Conservation (phyloP, 2,329 filamentous ascomycete species). For the Fusarium sp. region DNA sequence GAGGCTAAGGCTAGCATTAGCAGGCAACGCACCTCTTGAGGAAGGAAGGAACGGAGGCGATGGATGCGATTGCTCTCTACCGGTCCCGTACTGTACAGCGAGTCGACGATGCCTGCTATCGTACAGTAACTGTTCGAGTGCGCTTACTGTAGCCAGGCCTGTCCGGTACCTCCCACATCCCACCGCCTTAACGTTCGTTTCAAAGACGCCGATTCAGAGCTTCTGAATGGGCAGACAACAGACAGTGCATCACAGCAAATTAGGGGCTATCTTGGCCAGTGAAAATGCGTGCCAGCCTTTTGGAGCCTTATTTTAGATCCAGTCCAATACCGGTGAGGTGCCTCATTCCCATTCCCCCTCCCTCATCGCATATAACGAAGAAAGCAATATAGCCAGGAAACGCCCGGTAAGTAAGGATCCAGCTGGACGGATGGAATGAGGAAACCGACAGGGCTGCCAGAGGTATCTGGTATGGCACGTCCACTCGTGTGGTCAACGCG, state of each 20-base stretch:
- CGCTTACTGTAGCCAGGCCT: constrained; percentile 5
- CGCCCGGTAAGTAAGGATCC: constrained; percentile 22
- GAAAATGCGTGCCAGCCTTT: constrained; percentile 32
- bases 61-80: constrained; percentile 3
- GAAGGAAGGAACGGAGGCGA: constrained; percentile 41
- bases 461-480: constrained; percentile 10
- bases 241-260: constrained; percentile 37
- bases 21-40: not conserved
- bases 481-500: constrained; percentile 34
- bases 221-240: constrained; percentile 33
- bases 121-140: constrained; percentile 5
- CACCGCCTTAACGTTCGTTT: constrained; percentile 22
- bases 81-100: constrained; percentile 16
- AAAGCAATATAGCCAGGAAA: not conserved
- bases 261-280: constrained; percentile 18
- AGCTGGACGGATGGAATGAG: constrained; percentile 33
- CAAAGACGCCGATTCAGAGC: constrained; percentile 1
- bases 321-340: not conserved
- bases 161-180: constrained; percentile 5
- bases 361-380: not conserved
- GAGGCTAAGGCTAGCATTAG: not conserved
- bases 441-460: constrained; percentile 16
- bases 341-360: constrained; percentile 2
- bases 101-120: constrained; percentile 1
- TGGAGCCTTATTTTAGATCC: constrained; percentile 18